Percentiles rank a stretch among this genome's conserved stretches.
Conservation (phyloP, 257 asterid species). For the Plectranthus barbatus region DNA sequence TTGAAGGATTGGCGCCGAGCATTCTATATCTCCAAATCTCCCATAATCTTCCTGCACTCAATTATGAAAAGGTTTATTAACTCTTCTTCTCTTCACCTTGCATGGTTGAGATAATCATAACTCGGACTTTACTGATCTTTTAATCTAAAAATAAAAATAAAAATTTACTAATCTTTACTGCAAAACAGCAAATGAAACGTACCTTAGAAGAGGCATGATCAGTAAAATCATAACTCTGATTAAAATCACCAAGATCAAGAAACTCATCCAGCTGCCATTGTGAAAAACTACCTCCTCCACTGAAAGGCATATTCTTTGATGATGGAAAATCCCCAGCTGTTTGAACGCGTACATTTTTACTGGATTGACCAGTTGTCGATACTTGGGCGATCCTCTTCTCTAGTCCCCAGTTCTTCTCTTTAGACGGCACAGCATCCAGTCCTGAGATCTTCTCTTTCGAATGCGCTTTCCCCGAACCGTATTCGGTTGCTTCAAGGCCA, state of each 20-base stretch:
- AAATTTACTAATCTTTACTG: too few species aligned
- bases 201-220: constrained; percentile 70
- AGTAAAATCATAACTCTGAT: constrained; percentile 42
- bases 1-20: constrained; percentile 38
- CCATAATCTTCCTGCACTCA: constrained; percentile 15
- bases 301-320: constrained; percentile 20
- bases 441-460: constrained; percentile 31
- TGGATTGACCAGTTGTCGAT: constrained; percentile 29
- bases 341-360: constrained; percentile 29
- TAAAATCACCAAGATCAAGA: constrained; percentile 50
- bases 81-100: neutral
- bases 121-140: too few species aligned
- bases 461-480: constrained; percentile 28
- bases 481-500: constrained; percentile 58
- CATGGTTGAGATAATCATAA: too few species aligned
- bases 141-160: too few species aligned
- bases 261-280: constrained; percentile 82
- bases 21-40: constrained; percentile 47
- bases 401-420: constrained; percentile 31
- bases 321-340: constrained; percentile 25
- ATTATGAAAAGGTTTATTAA: neutral
- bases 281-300: constrained; percentile 53
- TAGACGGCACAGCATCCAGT: constrained; percentile 27
- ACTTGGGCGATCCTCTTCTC: constrained; percentile 24
- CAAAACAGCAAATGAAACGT: too few species aligned